Conservation (phyloP, 2,329 filamentous ascomycete species). For the Fusarium tuaranense region DNA sequence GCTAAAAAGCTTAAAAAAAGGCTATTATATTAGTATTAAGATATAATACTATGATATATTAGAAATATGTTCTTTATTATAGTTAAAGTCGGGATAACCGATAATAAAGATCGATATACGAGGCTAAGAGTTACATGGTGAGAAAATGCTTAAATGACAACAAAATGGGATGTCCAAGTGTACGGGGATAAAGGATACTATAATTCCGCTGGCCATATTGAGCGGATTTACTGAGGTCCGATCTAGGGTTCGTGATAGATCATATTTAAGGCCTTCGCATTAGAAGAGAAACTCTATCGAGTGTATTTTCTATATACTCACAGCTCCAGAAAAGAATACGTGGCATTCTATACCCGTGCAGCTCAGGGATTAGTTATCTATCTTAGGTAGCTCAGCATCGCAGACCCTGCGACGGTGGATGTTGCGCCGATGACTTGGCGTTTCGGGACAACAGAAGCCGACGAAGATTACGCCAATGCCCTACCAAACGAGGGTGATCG, state of each 20-base stretch:
- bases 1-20: no score
- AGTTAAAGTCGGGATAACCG: no score
- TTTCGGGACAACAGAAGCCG: neutral
- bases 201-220: neutral
- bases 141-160: neutral
- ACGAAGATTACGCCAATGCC: neutral
- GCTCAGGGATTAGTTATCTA: neutral
- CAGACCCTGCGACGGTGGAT: neutral
- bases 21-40: no score
- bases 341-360: neutral
- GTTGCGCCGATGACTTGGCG: neutral
- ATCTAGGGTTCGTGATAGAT: neutral
- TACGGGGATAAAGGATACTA: neutral
- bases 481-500: neutral
- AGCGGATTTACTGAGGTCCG: neutral
- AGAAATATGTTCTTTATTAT: no score
- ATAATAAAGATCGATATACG: no score
- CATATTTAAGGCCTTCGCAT: neutral
- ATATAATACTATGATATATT: no score
- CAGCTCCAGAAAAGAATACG: accelerated
- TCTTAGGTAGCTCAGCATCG: neutral
- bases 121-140: neutral
- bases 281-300: neutral
- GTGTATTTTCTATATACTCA: neutral
- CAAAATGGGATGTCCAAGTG: neutral